Evolutionary conservation across 805 yeast genomes (phyloP).

Genomic region (Lipomyces spencermartinsiae): DNA sequence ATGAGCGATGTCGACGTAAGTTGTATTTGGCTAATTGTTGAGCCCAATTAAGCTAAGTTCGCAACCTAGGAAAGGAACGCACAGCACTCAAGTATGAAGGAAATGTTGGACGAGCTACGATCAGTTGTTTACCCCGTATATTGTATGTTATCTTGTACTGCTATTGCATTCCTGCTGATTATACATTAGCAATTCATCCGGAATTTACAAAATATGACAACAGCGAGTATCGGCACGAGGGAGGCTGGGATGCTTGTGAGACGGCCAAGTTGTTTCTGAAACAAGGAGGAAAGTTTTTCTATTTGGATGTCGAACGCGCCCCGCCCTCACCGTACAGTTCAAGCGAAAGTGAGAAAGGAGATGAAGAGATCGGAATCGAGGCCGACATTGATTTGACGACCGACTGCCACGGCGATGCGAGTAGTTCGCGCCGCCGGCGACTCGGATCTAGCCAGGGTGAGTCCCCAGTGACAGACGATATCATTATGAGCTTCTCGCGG

Average conservation of each 20-base stretch:
- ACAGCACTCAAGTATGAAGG: neutral
- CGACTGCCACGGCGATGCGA: neutral
- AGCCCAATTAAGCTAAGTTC: neutral
- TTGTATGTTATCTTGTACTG: neutral
- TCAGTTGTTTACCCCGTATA: neutral
- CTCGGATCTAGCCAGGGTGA: neutral
- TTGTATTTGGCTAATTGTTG: neutral
- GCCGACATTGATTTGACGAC: neutral
- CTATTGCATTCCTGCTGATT: neutral
- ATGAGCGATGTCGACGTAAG: slow-evolving; percentile 4
- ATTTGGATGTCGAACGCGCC: neutral
- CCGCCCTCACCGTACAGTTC: neutral
- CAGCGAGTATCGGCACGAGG: slow-evolving; percentile 4
- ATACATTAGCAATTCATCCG: neutral
- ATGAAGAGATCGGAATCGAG: neutral
- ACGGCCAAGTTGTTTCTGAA: slow-evolving; percentile 7
- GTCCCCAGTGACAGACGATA: neutral
- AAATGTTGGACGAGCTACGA: neutral
- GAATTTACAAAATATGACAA: slow-evolving; percentile 11
- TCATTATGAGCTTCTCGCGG: neutral
- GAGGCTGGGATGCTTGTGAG: slow-evolving; percentile 11
- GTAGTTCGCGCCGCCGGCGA: neutral
- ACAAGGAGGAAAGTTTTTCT: neutral
- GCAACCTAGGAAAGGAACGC: neutral
- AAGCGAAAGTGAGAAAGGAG: neutral